Percentiles rank a stretch among this genome's conserved stretches.
phyloP scores from a whole-genome alignment of 805 yeast species.

The Metschnikowia continentalis region DNA sequence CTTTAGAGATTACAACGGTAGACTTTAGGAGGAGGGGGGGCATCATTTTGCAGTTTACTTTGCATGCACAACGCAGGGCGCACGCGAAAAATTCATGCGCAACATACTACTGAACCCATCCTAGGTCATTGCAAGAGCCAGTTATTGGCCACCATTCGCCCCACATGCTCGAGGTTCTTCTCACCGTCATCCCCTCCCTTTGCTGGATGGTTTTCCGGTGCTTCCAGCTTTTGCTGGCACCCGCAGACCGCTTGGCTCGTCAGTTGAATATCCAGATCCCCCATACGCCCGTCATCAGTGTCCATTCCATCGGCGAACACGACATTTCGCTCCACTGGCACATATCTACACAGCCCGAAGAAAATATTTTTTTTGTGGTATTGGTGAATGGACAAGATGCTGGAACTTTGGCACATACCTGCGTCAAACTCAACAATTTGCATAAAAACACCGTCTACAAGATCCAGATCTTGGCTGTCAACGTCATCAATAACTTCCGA shows the following conservation, averaged over 20 bases:
- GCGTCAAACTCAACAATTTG: constrained; percentile 33
- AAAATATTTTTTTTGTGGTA: constrained; percentile 29
- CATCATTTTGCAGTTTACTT: not conserved
- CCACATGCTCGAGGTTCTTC: constrained; percentile 30
- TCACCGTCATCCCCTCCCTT: constrained; percentile 32
- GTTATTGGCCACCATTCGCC: not conserved
- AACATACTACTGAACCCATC: not conserved
- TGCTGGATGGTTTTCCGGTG: constrained; percentile 41
- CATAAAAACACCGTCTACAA: constrained; percentile 26
- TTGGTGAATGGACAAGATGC: constrained; percentile 34
- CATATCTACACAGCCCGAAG: constrained; percentile 21
- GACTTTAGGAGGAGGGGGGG: too few relatives aligned
- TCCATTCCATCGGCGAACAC: constrained; percentile 47
- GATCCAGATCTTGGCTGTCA: constrained; percentile 35
- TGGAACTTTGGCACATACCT: constrained; percentile 32
- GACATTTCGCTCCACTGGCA: constrained; percentile 50
- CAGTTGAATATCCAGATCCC: constrained; percentile 53
- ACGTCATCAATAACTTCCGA: constrained; percentile 31
- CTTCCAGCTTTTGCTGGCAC: constrained; percentile 35
- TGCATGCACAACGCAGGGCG: constrained; percentile 1
- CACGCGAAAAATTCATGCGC: constrained; percentile 1
- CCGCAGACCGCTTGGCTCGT: constrained; percentile 44
- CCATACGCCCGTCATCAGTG: constrained; percentile 49
- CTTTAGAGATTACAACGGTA: too few relatives aligned
- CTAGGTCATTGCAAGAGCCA: not conserved